Evolutionary conservation across 2,329 filamentous ascomycete species (phyloP).

Genomic region (Diatrype stigma): DNA sequence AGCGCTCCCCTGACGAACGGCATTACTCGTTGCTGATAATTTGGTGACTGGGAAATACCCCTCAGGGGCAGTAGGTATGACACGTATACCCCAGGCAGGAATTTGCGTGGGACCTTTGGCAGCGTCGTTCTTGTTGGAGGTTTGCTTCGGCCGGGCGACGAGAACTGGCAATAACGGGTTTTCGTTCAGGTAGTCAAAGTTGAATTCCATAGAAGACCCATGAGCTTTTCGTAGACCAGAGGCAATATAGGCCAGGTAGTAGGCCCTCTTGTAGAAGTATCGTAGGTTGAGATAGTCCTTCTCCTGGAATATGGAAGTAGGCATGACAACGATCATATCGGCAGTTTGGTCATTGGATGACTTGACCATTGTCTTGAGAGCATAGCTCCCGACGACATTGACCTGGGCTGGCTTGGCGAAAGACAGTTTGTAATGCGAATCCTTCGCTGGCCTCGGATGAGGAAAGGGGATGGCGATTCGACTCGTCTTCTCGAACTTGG

Average conservation of each 20-base stretch:
- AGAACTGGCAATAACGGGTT: constrained; percentile 73
- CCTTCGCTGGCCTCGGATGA: constrained; percentile 68
- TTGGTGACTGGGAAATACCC: constrained; percentile 68
- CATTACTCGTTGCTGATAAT: constrained; percentile 65
- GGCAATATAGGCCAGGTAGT: constrained; percentile 81
- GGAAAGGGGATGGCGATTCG: constrained; percentile 79
- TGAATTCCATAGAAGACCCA: constrained; percentile 49
- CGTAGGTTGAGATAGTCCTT: constrained; percentile 92
- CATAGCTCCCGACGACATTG: constrained; percentile 87
- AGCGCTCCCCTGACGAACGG: constrained; percentile 55
- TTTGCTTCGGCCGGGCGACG: constrained; percentile 34
- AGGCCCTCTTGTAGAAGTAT: constrained; percentile 92
- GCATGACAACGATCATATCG: constrained; percentile 87
- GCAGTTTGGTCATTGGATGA: constrained; percentile 57
- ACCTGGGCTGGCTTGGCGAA: constrained; percentile 72
- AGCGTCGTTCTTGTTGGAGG: constrained; percentile 22
- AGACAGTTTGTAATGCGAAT: constrained; percentile 76
- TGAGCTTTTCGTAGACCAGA: constrained; percentile 60
- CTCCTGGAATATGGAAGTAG: constrained; percentile 73
- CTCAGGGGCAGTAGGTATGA: constrained; percentile 71
- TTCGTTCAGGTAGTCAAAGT: constrained; percentile 65
- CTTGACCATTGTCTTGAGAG: constrained; percentile 69
- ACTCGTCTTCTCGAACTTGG: constrained; percentile 62
- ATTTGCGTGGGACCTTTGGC: constrained; percentile 11
- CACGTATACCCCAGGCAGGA: constrained; percentile 58